phyloP scores from a whole-genome alignment of 164 flowering plant species.

The Piper longum region DNA sequence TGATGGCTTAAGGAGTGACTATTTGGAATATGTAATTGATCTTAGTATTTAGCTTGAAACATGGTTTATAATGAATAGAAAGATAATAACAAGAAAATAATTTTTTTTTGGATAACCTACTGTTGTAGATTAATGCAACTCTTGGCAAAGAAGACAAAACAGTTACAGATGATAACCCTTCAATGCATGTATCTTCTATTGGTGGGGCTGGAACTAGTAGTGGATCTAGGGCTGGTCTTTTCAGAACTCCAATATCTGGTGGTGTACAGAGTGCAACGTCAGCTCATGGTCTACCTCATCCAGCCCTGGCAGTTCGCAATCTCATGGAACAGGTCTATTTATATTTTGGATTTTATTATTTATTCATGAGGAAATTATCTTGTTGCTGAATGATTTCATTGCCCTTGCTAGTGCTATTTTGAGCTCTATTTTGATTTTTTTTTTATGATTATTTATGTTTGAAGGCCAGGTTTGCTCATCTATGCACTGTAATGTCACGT shows the following conservation, averaged over 20 bases:
- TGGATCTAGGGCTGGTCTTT: conserved; percentile 83
- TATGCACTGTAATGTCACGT: conserved; percentile 94
- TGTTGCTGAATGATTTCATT: background rate
- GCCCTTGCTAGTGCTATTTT: background rate
- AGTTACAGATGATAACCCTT: conserved; percentile 13
- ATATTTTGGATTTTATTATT: background rate
- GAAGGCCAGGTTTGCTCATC: conserved; percentile 98
- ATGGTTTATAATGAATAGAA: no score
- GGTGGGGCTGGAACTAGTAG: conserved; percentile 28
- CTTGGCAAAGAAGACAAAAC: conserved; percentile 17
- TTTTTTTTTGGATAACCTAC: background rate
- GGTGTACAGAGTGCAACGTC: conserved; percentile 99
- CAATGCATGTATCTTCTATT: conserved; percentile 17
- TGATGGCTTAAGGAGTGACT: no score
- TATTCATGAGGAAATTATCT: background rate
- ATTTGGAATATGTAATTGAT: background rate
- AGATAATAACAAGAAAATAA: background rate
- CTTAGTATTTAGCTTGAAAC: background rate
- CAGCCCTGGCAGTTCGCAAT: conserved; percentile 96
- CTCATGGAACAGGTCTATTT: conserved; percentile 88
- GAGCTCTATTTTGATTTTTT: background rate
- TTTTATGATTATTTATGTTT: conserved; percentile 6
- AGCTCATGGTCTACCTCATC: conserved; percentile 91
- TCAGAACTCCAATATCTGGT: conserved; percentile 97
- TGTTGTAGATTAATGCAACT: conserved; percentile 42